Evolutionary conservation across 2,329 filamentous ascomycete genomes (phyloP).

Genomic region (Graphilbum sp.): DNA sequence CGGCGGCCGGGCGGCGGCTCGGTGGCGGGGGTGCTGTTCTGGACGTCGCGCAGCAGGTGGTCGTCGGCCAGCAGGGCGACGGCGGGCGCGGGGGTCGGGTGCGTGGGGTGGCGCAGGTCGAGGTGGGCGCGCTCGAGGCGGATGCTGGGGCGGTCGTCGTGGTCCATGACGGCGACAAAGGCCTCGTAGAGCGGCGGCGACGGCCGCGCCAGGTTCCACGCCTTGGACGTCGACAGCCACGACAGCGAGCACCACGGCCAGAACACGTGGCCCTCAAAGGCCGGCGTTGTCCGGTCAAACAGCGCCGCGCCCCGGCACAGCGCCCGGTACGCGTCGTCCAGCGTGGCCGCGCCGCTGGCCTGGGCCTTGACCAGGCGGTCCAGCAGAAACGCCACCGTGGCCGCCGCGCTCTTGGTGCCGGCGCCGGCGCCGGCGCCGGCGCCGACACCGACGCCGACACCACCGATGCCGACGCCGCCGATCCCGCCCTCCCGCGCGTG

Average conservation of each 20-base stretch:
- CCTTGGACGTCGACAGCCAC: slow-evolving; percentile 34
- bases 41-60: slow-evolving; percentile 9
- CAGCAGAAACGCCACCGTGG: slow-evolving; percentile 20
- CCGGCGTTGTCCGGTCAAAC: slow-evolving; percentile 19
- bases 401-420: not conserved
- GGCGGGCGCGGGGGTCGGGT: slow-evolving; percentile 29
- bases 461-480: not conserved
- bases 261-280: slow-evolving; percentile 21
- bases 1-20: slow-evolving; percentile 12
- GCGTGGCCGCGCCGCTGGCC: slow-evolving; percentile 16
- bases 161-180: slow-evolving; percentile 30
- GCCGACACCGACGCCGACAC: too few species aligned
- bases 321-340: slow-evolving; percentile 32
- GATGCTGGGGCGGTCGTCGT: slow-evolving; percentile 18
- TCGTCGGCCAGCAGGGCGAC: slow-evolving; percentile 24
- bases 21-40: slow-evolving; percentile 2
- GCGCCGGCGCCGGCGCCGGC: too few species aligned
- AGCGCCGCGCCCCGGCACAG: slow-evolving; percentile 29
- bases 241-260: slow-evolving; percentile 31
- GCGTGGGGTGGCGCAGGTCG: slow-evolving; percentile 35
- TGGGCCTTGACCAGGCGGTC: slow-evolving; percentile 21
- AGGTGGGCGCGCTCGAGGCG: slow-evolving; percentile 35
- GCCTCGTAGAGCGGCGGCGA: slow-evolving; percentile 33
- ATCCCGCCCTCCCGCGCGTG: slow-evolving; percentile 9
- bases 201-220: slow-evolving; percentile 26